Percentiles rank a stretch among this genome's conserved stretches.
Evolutionary conservation across 2,329 filamentous ascomycete species (phyloP).

Genomic region (Venturia effusa): DNA sequence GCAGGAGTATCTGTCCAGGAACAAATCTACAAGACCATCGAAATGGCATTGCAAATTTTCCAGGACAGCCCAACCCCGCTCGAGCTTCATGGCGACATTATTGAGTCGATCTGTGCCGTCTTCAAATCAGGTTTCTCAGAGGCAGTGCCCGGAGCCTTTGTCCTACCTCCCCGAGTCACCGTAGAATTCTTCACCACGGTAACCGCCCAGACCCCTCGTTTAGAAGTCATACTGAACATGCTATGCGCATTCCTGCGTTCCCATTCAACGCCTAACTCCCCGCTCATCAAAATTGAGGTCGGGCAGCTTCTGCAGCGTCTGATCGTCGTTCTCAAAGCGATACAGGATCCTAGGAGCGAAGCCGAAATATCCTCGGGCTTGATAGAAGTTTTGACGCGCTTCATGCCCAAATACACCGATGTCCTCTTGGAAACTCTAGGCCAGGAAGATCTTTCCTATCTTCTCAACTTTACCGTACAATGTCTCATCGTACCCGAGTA

Average conservation of each 20-base stretch:
- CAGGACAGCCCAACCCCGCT: background rate
- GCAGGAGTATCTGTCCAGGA: background rate
- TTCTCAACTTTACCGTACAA: conserved; percentile 62
- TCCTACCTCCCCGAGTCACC: conserved; percentile 57
- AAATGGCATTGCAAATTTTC: conserved; percentile 13
- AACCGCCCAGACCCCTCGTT: conserved; percentile 48
- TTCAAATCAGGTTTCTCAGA: conserved; percentile 68
- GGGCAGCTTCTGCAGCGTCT: conserved; percentile 2
- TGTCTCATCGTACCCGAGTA: conserved; percentile 62
- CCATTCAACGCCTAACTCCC: conserved; percentile 26
- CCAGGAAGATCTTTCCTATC: conserved; percentile 46
- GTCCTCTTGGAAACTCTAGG: conserved; percentile 38
- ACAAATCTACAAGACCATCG: conserved; percentile 3
- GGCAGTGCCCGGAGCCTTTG: conserved; percentile 62
- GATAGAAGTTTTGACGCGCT: conserved; percentile 10
- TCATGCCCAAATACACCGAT: conserved; percentile 11
- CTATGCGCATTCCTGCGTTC: conserved; percentile 55
- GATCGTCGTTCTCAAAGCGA: background rate
- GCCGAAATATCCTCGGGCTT: conserved; percentile 11
- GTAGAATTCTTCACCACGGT: conserved; percentile 55
- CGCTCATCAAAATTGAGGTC: conserved; percentile 35
- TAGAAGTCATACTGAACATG: conserved; percentile 42
- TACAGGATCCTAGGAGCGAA: conserved; percentile 8
- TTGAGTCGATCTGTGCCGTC: conserved; percentile 61
- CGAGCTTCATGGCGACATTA: conserved; percentile 49